Conservation (phyloP, 2,329 filamentous ascomycete species). For the Chaetomium olivaceum region DNA sequence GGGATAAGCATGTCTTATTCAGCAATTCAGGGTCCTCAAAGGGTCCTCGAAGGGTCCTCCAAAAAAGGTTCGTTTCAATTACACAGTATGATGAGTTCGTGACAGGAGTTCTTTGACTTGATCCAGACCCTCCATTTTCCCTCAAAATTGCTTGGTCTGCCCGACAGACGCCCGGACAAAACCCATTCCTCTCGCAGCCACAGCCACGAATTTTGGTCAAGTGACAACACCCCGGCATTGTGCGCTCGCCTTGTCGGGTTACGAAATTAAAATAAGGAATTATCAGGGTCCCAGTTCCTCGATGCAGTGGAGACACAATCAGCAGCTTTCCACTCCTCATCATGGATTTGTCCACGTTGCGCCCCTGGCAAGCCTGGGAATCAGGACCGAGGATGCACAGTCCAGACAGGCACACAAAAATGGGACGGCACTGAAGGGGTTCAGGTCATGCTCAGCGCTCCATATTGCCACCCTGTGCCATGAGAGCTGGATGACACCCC, state of each 20-base stretch:
- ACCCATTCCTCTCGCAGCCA: not conserved
- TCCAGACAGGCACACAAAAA: not conserved
- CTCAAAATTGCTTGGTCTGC: not conserved
- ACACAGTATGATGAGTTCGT: not conserved
- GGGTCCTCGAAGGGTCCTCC: too few species aligned
- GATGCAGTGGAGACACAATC: slow-evolving; percentile 5
- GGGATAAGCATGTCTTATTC: not conserved
- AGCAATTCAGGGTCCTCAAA: slow-evolving; percentile 3
- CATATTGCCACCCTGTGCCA: slow-evolving; percentile 1
- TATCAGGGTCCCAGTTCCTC: slow-evolving; percentile 7
- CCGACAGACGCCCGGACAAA: not conserved
- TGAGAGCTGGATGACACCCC: not conserved
- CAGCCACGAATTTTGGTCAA: slow-evolving; percentile 27
- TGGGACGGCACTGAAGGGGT: not conserved
- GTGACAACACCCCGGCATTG: slow-evolving; percentile 26
- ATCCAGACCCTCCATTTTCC: not conserved
- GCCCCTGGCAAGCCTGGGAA: not conserved
- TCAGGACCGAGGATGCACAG: not conserved
- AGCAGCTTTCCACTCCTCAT: not conserved
- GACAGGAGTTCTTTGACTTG: not conserved
- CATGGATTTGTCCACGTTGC: not conserved
- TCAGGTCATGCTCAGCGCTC: not conserved
- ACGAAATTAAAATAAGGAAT: slow-evolving; percentile 27
- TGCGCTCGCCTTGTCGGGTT: not conserved
- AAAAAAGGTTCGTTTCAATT: too few species aligned